A percentile compares a stretch with the other conserved stretches of the same genome.
phyloP scores from a whole-genome alignment of 2,329 filamentous ascomycete genomes.

The Aureobasidium sp. region DNA sequence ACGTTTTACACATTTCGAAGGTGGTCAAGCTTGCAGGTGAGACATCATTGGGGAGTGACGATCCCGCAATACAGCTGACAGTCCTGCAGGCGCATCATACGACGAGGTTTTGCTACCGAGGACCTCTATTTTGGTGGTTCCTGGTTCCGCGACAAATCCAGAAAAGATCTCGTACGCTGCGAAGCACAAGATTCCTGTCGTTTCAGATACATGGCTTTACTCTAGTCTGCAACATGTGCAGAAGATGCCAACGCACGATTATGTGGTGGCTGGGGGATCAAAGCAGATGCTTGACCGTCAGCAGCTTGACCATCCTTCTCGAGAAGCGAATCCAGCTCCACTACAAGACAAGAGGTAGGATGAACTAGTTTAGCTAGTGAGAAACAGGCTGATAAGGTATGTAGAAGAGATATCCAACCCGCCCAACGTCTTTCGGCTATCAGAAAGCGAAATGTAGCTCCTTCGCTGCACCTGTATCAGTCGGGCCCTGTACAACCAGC shows the following conservation, averaged over 20 bases:
- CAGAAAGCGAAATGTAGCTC: conserved; percentile 25
- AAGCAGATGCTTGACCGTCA: background rate
- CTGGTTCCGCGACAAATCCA: conserved; percentile 43
- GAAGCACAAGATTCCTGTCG: conserved; percentile 71
- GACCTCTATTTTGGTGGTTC: conserved; percentile 69
- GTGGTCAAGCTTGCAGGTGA: conserved; percentile 63
- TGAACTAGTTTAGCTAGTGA: background rate
- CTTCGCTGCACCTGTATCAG: conserved; percentile 22
- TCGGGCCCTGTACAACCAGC: background rate
- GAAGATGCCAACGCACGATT: background rate
- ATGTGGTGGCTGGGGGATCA: background rate
- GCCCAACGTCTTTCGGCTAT: conserved; percentile 26
- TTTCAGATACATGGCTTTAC: conserved; percentile 75
- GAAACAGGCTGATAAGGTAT: background rate
- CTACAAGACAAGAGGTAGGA: background rate
- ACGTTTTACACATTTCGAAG: conserved; percentile 77
- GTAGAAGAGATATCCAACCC: conserved; percentile 15
- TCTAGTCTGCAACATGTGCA: background rate
- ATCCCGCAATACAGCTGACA: background rate
- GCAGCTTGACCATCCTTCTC: background rate
- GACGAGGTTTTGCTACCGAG: conserved; percentile 66
- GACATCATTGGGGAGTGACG: conserved; percentile 5
- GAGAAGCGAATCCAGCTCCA: background rate
- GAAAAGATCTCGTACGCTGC: conserved; percentile 75
- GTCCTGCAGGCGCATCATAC: conserved; percentile 59